phyloP scores from a whole-genome alignment of 1,284 basidiomycete species.

The Veloboletus limbatus region DNA sequence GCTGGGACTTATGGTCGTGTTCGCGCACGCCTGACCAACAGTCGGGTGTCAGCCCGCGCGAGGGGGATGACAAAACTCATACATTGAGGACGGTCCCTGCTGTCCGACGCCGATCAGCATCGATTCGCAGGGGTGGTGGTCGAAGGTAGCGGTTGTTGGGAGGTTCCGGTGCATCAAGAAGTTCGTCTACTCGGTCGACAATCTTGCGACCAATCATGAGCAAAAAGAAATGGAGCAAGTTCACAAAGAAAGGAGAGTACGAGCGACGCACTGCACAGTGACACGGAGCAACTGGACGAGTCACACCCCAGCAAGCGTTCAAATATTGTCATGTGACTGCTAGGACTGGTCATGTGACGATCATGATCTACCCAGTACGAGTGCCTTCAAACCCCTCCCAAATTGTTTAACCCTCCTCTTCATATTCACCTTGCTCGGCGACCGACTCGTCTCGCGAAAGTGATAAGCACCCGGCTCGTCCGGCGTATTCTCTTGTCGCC shows the following conservation, averaged over 20 bases:
- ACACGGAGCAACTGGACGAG: background rate
- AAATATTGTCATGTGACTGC: conserved; percentile 8
- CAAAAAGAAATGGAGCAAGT: conserved; percentile 14
- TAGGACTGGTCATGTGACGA: conserved; percentile 11
- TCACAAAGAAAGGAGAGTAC: conserved; percentile 24
- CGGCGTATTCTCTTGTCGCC: conserved; percentile 33
- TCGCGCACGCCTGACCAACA: conserved; percentile 22
- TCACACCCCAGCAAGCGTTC: too few relatives aligned
- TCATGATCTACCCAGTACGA: conserved; percentile 32
- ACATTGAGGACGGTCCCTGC: conserved; percentile 12
- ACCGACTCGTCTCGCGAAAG: conserved; percentile 30
- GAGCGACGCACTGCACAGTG: background rate
- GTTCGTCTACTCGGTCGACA: conserved; percentile 27
- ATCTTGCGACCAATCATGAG: conserved; percentile 31
- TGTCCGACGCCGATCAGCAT: conserved; percentile 10
- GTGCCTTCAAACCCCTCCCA: conserved; percentile 41
- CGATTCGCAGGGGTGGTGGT: conserved; percentile 14
- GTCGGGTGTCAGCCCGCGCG: background rate
- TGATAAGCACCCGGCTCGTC: conserved; percentile 28
- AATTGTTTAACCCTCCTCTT: conserved; percentile 42
- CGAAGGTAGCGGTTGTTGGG: conserved; percentile 7
- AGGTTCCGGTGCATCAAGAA: conserved; percentile 10
- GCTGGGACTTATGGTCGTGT: conserved; percentile 8
- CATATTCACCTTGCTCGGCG: conserved; percentile 23
- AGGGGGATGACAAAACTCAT: conserved; percentile 4